A percentile compares a stretch with the other conserved stretches of the same genome.
Conservation (phyloP, 331 rosid genomes). For the Ulmus americana region DNA sequence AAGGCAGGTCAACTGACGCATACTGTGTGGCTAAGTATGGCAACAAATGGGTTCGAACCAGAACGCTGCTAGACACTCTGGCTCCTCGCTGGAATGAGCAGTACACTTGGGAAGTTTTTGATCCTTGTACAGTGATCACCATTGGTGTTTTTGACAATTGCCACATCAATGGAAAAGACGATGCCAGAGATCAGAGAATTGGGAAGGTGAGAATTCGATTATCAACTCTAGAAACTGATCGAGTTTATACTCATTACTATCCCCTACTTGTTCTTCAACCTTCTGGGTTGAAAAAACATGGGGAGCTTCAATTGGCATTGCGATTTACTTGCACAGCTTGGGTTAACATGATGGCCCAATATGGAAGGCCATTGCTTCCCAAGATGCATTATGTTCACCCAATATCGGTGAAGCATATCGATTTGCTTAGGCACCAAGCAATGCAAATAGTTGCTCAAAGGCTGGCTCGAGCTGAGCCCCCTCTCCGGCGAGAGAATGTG, state of each 20-base stretch:
- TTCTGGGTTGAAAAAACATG: constrained; percentile 71
- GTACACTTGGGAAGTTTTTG: constrained; percentile 88
- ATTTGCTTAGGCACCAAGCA: constrained; percentile 82
- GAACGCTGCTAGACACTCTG: constrained; percentile 72
- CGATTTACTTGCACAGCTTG: constrained; percentile 82
- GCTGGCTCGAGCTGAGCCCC: constrained; percentile 72
- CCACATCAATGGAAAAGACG: constrained; percentile 54
- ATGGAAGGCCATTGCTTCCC: constrained; percentile 79
- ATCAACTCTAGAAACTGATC: constrained; percentile 74
- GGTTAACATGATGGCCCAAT: constrained; percentile 76
- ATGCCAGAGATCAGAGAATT: constrained; percentile 57
- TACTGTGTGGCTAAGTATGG: constrained; percentile 95
- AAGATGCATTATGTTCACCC: constrained; percentile 90
- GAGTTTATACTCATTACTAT: constrained; percentile 74
- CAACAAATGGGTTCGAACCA: constrained; percentile 84
- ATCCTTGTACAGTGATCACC: constrained; percentile 85
- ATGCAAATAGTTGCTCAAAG: constrained; percentile 79
- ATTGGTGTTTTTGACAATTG: constrained; percentile 71
- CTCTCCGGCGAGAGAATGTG: constrained; percentile 73
- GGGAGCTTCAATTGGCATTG: constrained; percentile 87
- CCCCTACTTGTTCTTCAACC: constrained; percentile 68
- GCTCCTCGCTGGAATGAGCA: constrained; percentile 94
- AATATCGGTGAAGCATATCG: constrained; percentile 54
- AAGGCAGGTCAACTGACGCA: constrained; percentile 69
- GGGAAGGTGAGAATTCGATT: constrained; percentile 89